Percentiles rank a stretch among this genome's conserved stretches.
These are phyloP conservation scores for Magnusiomyces suaveolens DNA, from an alignment of 1,139 yeast species.

Conservation along the genomic window DNA sequence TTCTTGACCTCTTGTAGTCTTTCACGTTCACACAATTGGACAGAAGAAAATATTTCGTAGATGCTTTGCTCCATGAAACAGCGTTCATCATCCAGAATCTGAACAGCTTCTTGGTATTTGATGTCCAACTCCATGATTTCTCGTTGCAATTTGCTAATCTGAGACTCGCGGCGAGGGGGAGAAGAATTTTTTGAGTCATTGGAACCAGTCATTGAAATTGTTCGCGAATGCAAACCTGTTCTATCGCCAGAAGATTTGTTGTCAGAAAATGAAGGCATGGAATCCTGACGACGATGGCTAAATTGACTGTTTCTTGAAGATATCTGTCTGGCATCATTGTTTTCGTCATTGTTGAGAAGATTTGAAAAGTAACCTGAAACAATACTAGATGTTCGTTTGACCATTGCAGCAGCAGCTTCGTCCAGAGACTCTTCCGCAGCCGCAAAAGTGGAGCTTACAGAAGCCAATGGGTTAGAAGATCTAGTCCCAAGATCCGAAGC, in stretches of 20 bases:
- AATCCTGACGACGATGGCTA: neutral
- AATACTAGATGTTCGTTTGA: neutral
- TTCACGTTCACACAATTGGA: constrained; percentile 72
- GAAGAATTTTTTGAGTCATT: too few species aligned
- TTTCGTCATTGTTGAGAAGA: too few species aligned
- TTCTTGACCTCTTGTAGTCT: constrained; percentile 58
- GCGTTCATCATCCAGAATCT: constrained; percentile 52
- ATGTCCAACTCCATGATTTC: constrained; percentile 39
- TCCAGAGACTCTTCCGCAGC: neutral
- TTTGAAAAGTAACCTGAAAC: constrained; percentile 4
- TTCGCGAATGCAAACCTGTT: neutral
- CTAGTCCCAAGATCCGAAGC: too few species aligned
- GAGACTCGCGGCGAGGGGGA: constrained; percentile 9
- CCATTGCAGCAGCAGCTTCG: neutral
- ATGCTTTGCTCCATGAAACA: constrained; percentile 63
- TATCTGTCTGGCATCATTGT: too few species aligned
- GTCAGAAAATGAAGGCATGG: neutral
- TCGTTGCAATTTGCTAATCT: constrained; percentile 18
- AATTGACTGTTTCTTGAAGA: too few species aligned
- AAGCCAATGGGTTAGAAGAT: neutral
- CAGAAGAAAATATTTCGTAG: constrained; percentile 54
- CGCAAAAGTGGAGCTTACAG: neutral
- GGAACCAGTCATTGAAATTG: neutral
- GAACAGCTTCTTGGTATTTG: constrained; percentile 45
- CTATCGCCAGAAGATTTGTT: neutral